A percentile compares a stretch with the other conserved stretches of the same genome.
These are phyloP conservation scores for Solanum verrucosum DNA, from an alignment of 257 asterid species.

Conservation along the genomic window DNA sequence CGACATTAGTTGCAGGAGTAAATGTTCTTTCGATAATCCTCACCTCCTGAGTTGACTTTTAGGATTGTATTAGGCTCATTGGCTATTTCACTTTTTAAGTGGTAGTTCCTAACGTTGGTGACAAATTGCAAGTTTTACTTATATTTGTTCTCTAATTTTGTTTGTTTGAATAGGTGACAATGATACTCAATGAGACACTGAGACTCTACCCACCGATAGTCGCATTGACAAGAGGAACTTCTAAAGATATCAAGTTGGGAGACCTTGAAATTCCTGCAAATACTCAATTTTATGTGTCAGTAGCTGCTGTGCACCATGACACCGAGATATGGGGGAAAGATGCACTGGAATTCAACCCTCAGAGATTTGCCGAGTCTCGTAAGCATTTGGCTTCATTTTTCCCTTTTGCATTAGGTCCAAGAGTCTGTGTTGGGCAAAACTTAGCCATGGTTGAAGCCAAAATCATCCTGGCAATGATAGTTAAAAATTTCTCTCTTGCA, in stretches of 20 bases:
- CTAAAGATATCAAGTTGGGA: conserved; percentile 35
- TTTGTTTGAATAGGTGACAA: conserved; percentile 27
- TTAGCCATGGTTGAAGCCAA: conserved; percentile 58
- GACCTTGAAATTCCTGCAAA: conserved; percentile 41
- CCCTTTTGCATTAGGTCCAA: conserved; percentile 62
- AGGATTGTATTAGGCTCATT: no score
- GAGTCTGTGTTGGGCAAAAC: conserved; percentile 69
- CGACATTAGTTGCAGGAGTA: neutral
- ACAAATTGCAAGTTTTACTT: neutral
- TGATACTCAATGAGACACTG: conserved; percentile 61
- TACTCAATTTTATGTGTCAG: conserved; percentile 41
- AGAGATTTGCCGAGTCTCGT: conserved; percentile 32
- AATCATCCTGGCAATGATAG: conserved; percentile 39
- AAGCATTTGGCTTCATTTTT: conserved; percentile 48
- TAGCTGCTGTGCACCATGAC: conserved; percentile 54
- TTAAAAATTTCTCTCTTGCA: conserved; percentile 31
- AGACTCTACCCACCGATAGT: conserved; percentile 59
- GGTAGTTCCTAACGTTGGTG: neutral
- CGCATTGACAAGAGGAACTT: conserved; percentile 28
- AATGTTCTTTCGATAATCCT: neutral
- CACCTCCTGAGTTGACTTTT: neutral
- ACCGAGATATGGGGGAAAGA: conserved; percentile 58
- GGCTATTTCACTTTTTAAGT: neutral
- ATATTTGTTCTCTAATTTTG: neutral
- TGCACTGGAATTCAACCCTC: conserved; percentile 52